These are phyloP conservation scores for Staphylotrichum longicolle DNA, from an alignment of 495 filamentous ascomycete species.

Conservation along the genomic window DNA sequence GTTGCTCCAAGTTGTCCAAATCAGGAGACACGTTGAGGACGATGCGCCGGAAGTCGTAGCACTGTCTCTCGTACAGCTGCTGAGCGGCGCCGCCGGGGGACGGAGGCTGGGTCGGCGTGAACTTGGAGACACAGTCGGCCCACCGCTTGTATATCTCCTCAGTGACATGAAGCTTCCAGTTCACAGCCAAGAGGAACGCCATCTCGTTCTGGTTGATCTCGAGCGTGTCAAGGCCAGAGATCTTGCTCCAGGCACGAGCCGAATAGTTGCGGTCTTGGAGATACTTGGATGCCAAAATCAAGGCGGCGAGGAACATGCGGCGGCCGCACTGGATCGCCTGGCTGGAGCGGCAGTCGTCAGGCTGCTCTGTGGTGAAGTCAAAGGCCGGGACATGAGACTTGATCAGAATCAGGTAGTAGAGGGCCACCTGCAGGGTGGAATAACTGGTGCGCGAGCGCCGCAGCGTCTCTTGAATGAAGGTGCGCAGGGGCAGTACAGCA, in stretches of 20 bases:
- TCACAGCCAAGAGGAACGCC: conserved; percentile 82
- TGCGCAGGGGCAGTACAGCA: conserved; percentile 83
- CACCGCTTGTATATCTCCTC: conserved; percentile 85
- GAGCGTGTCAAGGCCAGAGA: conserved; percentile 81
- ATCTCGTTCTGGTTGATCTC: conserved; percentile 98
- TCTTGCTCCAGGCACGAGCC: conserved; percentile 96
- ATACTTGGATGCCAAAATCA: conserved; percentile 95
- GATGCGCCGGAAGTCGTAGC: conserved; percentile 68
- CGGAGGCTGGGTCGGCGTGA: conserved; percentile 67
- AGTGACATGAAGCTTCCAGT: conserved; percentile 92
- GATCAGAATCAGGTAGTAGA: conserved; percentile 94
- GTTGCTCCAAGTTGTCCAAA: conserved; percentile 59
- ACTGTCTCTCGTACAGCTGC: conserved; percentile 44
- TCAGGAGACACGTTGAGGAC: conserved; percentile 78
- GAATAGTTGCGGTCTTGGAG: conserved; percentile 98
- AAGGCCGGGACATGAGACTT: conserved; percentile 82
- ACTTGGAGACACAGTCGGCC: conserved; percentile 85
- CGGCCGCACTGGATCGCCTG: conserved; percentile 94
- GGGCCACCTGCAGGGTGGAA: conserved; percentile 91
- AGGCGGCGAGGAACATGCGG: conserved; percentile 91
- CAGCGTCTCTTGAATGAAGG: conserved; percentile 96
- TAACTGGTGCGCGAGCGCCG: conserved; percentile 93
- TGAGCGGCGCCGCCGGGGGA: conserved; percentile 51
- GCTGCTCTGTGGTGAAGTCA: conserved; percentile 83
- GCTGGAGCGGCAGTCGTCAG: conserved; percentile 65